Percentiles rank a stretch among this genome's conserved stretches.
Conservation (phyloP, 495 filamentous ascomycete genomes). For the Hyaloscypha hepaticicola region DNA sequence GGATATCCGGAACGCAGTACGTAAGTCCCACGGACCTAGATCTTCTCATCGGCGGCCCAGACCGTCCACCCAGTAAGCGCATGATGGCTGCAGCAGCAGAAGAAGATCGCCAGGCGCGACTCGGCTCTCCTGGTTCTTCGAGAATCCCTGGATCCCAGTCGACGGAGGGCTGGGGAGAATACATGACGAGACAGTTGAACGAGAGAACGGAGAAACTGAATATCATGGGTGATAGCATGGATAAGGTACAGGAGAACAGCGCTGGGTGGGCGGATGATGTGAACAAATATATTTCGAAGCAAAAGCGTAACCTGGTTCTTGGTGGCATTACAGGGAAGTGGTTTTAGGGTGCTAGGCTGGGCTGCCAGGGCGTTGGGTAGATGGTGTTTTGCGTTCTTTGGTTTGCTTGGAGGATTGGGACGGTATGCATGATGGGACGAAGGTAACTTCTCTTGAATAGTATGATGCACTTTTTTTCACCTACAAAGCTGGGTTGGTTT, state of each 20-base stretch:
- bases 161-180: conserved; percentile 56
- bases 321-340: conserved; percentile 55
- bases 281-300: conserved; percentile 75
- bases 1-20: conserved; percentile 94
- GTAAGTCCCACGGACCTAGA: conserved; percentile 89
- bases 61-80: conserved; percentile 80
- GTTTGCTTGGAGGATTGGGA: neutral
- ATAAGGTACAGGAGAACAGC: conserved; percentile 73
- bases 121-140: conserved; percentile 44
- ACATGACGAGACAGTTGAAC: conserved; percentile 78
- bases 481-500: too few relatives aligned
- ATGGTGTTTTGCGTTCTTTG: neutral
- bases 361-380: neutral
- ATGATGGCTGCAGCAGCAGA: conserved; percentile 52
- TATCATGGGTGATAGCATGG: conserved; percentile 80
- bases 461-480: too few relatives aligned
- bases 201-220: conserved; percentile 86
- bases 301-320: conserved; percentile 80
- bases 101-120: conserved; percentile 43
- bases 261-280: conserved; percentile 83
- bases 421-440: neutral
- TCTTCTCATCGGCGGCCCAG: conserved; percentile 82
- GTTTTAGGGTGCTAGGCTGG: conserved; percentile 14
- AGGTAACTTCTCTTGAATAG: neutral
- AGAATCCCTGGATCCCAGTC: conserved; percentile 23